Conservation (phyloP, 441 rosid genomes). For the Pelargonium myrrhifolium region DNA sequence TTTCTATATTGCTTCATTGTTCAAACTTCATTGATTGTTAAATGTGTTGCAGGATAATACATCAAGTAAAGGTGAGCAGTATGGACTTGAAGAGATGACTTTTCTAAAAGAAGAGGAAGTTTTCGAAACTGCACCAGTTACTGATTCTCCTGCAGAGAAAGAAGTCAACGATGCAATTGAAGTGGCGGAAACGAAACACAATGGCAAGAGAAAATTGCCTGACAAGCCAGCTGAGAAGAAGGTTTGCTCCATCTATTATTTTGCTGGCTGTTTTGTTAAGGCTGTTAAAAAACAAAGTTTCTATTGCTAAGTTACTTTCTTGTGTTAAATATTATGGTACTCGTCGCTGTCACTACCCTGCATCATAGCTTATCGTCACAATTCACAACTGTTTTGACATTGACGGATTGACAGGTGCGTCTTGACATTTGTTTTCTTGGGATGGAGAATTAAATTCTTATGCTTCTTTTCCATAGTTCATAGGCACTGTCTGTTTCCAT, state of each 20-base stretch:
- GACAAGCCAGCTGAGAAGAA: constrained; percentile 53
- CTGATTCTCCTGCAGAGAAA: constrained; percentile 33
- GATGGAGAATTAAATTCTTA: too few species aligned
- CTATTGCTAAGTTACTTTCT: neutral
- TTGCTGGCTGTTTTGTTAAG: neutral
- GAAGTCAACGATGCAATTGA: constrained; percentile 38
- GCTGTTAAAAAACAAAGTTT: neutral
- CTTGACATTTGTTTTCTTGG: too few species aligned
- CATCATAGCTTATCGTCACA: too few species aligned
- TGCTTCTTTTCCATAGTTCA: neutral
- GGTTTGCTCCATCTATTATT: constrained; percentile 28
- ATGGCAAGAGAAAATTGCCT: constrained; percentile 58
- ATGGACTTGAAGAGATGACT: constrained; percentile 77
- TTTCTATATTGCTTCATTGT: neutral
- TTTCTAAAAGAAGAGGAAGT: constrained; percentile 72
- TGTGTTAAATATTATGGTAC: neutral
- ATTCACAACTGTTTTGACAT: too few species aligned
- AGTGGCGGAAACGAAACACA: constrained; percentile 32
- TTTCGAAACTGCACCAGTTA: constrained; percentile 33
- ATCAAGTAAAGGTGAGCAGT: constrained; percentile 29
- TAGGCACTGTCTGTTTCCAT: neutral
- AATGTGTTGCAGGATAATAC: constrained; percentile 39
- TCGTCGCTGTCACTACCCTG: too few species aligned
- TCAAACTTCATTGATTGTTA: neutral
- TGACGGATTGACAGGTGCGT: too few species aligned